Conservation (phyloP, 345 rosid genomes). For the Abelmoschus esculentus region DNA sequence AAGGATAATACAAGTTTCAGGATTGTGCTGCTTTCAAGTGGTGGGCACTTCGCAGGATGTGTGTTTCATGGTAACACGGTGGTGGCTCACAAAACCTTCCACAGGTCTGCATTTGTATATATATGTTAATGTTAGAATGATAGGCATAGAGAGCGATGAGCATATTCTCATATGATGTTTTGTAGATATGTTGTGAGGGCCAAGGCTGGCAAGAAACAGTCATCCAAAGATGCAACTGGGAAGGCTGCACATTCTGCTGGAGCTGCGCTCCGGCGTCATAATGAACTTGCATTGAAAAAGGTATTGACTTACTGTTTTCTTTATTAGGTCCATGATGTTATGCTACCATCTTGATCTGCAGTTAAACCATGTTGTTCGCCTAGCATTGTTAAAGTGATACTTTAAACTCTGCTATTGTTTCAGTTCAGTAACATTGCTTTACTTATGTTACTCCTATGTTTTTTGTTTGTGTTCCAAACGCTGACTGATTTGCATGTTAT, state of each 20-base stretch:
- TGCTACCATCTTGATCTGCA: neutral
- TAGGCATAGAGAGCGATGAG: neutral
- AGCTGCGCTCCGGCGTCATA: conserved; percentile 89
- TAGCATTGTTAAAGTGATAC: neutral
- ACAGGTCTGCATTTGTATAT: conserved; percentile 42
- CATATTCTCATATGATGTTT: conserved; percentile 20
- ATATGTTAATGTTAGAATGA: neutral
- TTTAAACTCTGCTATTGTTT: neutral
- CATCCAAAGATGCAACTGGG: conserved; percentile 82
- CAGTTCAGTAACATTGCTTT: conserved; percentile 15
- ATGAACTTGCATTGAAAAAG: conserved; percentile 91
- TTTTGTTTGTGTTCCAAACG: conserved; percentile 6
- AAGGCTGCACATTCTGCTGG: conserved; percentile 88
- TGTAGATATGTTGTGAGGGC: conserved; percentile 89
- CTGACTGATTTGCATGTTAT: conserved; percentile 6
- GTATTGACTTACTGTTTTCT: conserved; percentile 25
- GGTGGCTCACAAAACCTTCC: conserved; percentile 45
- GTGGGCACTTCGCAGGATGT: conserved; percentile 87
- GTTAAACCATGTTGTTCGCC: neutral
- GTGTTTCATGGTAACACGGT: conserved; percentile 66
- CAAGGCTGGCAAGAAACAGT: conserved; percentile 95
- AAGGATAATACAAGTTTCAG: conserved; percentile 36
- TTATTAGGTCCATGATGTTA: neutral
- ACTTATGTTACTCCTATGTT: neutral
- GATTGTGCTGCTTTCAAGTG: conserved; percentile 80